Evolutionary conservation across 257 asterid species (phyloP).

Genomic region (Oldenlandia corymbosa): DNA sequence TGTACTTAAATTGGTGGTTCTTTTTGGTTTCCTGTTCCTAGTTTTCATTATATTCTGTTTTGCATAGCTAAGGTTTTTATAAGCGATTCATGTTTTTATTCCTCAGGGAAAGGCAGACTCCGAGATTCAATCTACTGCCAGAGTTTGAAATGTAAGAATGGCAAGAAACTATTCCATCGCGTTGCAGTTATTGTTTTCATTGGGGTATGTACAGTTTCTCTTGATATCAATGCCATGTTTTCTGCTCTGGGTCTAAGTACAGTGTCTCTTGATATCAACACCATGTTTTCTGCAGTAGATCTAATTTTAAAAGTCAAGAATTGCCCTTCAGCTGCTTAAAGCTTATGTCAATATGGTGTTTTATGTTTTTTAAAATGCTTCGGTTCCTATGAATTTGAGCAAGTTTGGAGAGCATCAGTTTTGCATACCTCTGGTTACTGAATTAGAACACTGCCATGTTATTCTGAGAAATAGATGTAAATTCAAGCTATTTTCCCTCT

Average conservation of each 20-base stretch:
- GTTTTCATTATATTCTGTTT: background rate
- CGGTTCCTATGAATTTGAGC: background rate
- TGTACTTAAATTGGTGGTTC: background rate
- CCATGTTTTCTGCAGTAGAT: background rate
- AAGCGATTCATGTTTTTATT: constrained; percentile 8
- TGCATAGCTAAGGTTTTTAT: background rate
- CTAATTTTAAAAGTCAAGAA: background rate
- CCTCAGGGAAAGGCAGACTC: constrained; percentile 52
- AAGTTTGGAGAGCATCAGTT: background rate
- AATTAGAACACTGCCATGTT: background rate
- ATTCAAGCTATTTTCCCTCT: background rate
- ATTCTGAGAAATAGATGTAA: background rate
- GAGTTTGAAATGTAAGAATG: constrained; percentile 36
- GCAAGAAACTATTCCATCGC: constrained; percentile 6
- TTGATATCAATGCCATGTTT: no score
- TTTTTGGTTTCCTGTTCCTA: background rate
- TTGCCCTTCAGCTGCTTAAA: background rate
- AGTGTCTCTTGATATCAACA: no score
- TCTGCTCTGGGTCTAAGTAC: no score
- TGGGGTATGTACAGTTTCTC: constrained; percentile 12
- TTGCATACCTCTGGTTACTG: background rate
- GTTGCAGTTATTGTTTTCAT: background rate
- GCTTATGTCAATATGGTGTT: background rate
- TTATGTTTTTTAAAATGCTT: background rate
- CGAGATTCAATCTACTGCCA: constrained; percentile 46